Evolutionary conservation across 306 rosid genomes (phyloP), one percentile per base, ranked within the genome.

Genomic region (Dryas octopetala): DNA sequence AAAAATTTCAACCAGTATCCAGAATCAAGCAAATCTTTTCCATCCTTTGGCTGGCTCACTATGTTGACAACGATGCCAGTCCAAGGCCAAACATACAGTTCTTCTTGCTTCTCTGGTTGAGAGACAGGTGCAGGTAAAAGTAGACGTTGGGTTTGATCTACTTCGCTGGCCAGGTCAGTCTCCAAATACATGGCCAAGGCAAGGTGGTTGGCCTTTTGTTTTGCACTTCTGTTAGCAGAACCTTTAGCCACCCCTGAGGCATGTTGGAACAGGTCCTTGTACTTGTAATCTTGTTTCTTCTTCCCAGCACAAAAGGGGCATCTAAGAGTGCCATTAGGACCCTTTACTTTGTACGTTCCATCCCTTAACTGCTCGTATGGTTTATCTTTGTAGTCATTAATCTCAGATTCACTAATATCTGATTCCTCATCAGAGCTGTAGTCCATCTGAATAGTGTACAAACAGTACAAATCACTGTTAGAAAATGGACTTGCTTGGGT

Each of bases 231-330:
- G 84, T 88, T 89, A 5, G 97, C 89, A n/a, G 97, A 91, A 74
- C 99, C 99, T 83, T 92, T 95, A 15, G 87, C 90, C 68, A 95
- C 99, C 76, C 99, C 99, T 1, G 97, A 83, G 51, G 99, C 97
- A 85, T 95, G 99, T 74, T 89, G 96, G 32, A 86, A 81, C 64
- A 95, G 70, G 43, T 95, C 99, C 78, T 95, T 95, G 64, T 74
- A 95, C 60, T 92, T 92, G 84, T 89, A 95, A 55, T 95, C 97
- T 44, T 91, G 99, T 61, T 92, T 95, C 87, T 95, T 92, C 85
- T 95, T 95, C 65, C 98, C 98, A 59, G 92, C 88, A 81, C 99
- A 95, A 70, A 89, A 95, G 17, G 99, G 99, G 46, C 97, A 95
- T 77, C 97, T 84, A 26, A 95, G 96, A 55, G 86, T 83, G 58